phyloP scores from a whole-genome alignment of 2,329 filamentous ascomycete genomes.

The Fusarium succisae region DNA sequence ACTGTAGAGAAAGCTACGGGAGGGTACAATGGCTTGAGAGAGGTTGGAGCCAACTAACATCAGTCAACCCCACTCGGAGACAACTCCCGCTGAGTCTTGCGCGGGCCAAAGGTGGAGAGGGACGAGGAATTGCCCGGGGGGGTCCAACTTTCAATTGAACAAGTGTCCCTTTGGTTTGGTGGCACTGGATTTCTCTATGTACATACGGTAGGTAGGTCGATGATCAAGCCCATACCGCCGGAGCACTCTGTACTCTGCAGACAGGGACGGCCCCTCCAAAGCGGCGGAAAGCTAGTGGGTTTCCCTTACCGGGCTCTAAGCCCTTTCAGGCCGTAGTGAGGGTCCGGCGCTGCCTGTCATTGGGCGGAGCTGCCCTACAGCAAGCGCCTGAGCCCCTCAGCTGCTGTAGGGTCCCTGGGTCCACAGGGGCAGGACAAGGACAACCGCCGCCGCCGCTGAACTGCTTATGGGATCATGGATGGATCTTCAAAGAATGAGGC shows the following conservation, averaged over 20 bases:
- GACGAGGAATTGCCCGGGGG: conserved; percentile 4
- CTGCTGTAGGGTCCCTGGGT: conserved; percentile 24
- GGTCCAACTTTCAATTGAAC: conserved; percentile 50
- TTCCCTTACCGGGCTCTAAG: conserved; percentile 18
- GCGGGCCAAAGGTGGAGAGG: conserved; percentile 21
- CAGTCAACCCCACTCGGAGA: conserved; percentile 22
- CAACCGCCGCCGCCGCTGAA: background rate
- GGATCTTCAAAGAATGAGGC: background rate
- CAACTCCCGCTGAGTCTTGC: conserved; percentile 30
- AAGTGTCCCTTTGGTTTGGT: conserved; percentile 53
- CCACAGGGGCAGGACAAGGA: conserved; percentile 5
- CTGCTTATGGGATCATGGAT: background rate
- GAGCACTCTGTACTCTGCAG: conserved; percentile 9
- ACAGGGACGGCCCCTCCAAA: conserved; percentile 32
- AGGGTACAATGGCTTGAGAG: conserved; percentile 12
- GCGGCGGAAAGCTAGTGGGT: conserved; percentile 17
- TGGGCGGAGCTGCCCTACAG: conserved; percentile 20
- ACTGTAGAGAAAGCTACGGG: background rate
- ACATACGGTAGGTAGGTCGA: background rate
- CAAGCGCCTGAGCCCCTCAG: conserved; percentile 32
- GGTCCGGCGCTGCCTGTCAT: background rate
- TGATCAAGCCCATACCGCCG: conserved; percentile 28
- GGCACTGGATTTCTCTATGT: conserved; percentile 15
- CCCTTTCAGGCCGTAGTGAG: background rate
- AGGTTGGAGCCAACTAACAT: conserved; percentile 6